Base-by-base conservation (phyloP, 1,284 basidiomycete species). In the Melampsora larici-populina region DNA sequence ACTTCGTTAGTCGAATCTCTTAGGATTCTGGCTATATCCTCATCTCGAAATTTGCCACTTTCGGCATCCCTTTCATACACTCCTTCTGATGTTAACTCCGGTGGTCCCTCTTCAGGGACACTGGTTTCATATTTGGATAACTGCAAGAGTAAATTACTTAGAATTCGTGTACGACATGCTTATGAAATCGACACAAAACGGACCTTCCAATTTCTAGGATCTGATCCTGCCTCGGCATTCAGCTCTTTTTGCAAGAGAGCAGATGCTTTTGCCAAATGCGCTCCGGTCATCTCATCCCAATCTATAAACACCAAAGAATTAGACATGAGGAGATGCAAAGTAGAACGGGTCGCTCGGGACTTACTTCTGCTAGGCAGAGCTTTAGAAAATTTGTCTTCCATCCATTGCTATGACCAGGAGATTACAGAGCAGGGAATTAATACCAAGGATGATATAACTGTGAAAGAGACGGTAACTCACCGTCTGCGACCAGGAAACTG, bases 301-400 rank as follows among this genome's bases (percentile, higher is more conserved):
- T 68, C 73, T 76, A 46, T 17, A 18, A 13, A 18, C 17, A 46
- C 17, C 24, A 24, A 21, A 24, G 15, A 15, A 48, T 67, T 17
- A 24, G 43, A 40, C 15, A 67, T 24, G 17, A 48, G 6, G 17
- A 40, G 9, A 26, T 17, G 5, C 15, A 46, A 3, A 46, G 17
- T 18, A 18, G 17, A 17, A 46, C 46, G 15, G 46, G 46, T 5
- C 17, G 15, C 46, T 60, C 26, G 58, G n/a, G 24, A 26, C 72
- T 74, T 36, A 66, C 72, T 66, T 15, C 72, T 62, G 63, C 72
- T 74, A 33, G 72, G 72, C 4, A 74, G 72, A n/a, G 63, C 72
- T 67, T 74, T 74, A 17, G 72, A 65, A 62, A 74, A 66, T 43
- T 74, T 74, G 8, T 74, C 63, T 31, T 74, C 72, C 18, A 74